Evolutionary conservation across 106 monocot genomes (phyloP), one percentile per base, ranked within the genome.

Genomic region (Gastrodia elata): DNA sequence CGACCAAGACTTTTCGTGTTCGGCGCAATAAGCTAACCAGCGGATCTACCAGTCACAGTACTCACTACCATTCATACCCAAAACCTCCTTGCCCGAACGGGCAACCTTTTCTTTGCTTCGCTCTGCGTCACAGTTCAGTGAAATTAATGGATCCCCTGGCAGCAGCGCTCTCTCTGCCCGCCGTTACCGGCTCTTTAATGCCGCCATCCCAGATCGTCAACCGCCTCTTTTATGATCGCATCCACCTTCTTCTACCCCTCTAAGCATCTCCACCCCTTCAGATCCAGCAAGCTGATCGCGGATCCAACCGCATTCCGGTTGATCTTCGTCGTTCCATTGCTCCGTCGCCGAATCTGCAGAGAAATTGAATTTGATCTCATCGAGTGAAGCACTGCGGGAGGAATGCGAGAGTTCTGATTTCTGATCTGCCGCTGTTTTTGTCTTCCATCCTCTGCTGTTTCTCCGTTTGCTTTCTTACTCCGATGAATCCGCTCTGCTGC

Each of bases 401-500:
- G 5, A 52, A 49, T 34, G 37, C 25, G 35, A 6, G 18, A 20
- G 56, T 40, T 65, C 39, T 39, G 48, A 28, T 15, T 27, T 64
- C 65, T 73, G 49, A 67, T 52, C 39, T 43, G 64, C 18, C 38
- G 64, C 18, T 28, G 22, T 32, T 61, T n/a, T 36, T 24, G 27
- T 8, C 48, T 68, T 42, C 57, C 37, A 39, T 55, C 16, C 20
- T 65, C n/a, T 26, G 3, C 32, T 15, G 6, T 15, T 33, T 6
- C 41, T 11, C 28, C 34, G 2, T n/a, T 2, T 26, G 4, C 22
- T 8, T 37, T 3, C 8, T 27, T 30, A 5, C 11, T 27, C 8
- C 65, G 64, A 91, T 91, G 91, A 91, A 91, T 71, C 91, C 91
- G 8, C 78, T 91, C 27, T 91, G 91, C 80, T 91, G 91, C 85